Evolutionary conservation across 2,329 filamentous ascomycete species (phyloP).

Genomic region (Alternaria rosae): DNA sequence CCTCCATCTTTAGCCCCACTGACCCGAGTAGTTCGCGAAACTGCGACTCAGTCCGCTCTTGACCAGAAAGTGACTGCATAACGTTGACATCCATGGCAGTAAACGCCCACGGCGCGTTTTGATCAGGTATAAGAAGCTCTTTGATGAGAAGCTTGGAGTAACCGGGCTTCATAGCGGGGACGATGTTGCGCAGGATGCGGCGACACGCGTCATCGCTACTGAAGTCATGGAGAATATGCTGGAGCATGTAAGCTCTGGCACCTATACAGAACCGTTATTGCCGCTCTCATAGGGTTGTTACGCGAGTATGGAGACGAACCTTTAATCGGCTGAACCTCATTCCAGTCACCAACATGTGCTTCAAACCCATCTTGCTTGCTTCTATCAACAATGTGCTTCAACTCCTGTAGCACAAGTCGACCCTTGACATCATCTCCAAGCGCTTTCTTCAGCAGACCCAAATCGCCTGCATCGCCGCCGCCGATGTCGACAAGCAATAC

Average conservation of each 20-base stretch:
- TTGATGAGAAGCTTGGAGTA: background rate
- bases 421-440: background rate
- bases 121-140: background rate
- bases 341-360: background rate
- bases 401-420: constrained; percentile 18
- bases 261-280: accelerated
- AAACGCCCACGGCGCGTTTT: background rate
- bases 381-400: constrained; percentile 18
- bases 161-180: background rate
- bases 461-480: background rate
- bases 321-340: background rate
- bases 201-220: background rate
- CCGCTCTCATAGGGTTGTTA: background rate
- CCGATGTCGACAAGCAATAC: background rate
- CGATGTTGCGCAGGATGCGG: background rate
- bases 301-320: background rate
- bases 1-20: background rate
- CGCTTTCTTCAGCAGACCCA: background rate
- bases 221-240: background rate
- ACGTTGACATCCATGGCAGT: background rate
- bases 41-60: background rate
- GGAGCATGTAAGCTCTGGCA: background rate
- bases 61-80: background rate
- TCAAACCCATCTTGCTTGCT: constrained; percentile 10
- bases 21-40: background rate